Conservation (phyloP, 768 basidiomycete genomes). For the Heimioporus sp. region DNA sequence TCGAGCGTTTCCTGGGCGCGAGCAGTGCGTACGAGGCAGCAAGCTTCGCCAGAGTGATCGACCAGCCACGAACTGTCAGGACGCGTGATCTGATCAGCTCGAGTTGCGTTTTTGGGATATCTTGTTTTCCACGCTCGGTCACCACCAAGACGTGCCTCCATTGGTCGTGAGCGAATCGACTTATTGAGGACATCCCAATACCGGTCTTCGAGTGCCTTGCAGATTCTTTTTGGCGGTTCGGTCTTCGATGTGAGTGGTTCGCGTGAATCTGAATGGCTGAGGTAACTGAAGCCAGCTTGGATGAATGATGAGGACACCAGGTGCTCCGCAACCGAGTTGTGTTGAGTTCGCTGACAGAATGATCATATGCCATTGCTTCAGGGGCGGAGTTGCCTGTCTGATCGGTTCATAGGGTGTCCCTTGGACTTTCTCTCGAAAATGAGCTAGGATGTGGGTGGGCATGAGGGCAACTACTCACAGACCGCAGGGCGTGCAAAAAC, state of each 20-base stretch:
- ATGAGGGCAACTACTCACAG: too few species aligned
- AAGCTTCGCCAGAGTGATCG: constrained; percentile 90
- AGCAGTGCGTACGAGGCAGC: constrained; percentile 88
- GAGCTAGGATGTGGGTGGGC: too few species aligned
- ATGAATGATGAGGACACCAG: constrained; percentile 50
- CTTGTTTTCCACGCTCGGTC: constrained; percentile 86
- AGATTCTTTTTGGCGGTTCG: constrained; percentile 75
- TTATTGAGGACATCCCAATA: constrained; percentile 78
- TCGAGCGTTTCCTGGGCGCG: constrained; percentile 77
- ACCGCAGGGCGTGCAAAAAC: too few species aligned
- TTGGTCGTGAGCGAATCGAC: constrained; percentile 75
- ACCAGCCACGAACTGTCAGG: constrained; percentile 69
- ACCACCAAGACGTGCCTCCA: constrained; percentile 86
- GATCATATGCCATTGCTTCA: constrained; percentile 17
- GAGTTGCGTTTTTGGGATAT: constrained; percentile 61
- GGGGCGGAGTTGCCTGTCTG: too few species aligned
- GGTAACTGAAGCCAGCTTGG: constrained; percentile 70
- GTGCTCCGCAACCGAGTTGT: constrained; percentile 64
- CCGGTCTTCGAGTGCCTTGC: constrained; percentile 85
- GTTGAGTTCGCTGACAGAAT: constrained; percentile 77
- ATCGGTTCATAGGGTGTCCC: too few species aligned
- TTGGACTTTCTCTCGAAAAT: too few species aligned
- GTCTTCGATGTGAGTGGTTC: constrained; percentile 64
- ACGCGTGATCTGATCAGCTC: background rate
- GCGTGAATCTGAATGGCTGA: constrained; percentile 57